phyloP scores from a whole-genome alignment of 345 rosid species.

The Ailanthus altissimus region DNA sequence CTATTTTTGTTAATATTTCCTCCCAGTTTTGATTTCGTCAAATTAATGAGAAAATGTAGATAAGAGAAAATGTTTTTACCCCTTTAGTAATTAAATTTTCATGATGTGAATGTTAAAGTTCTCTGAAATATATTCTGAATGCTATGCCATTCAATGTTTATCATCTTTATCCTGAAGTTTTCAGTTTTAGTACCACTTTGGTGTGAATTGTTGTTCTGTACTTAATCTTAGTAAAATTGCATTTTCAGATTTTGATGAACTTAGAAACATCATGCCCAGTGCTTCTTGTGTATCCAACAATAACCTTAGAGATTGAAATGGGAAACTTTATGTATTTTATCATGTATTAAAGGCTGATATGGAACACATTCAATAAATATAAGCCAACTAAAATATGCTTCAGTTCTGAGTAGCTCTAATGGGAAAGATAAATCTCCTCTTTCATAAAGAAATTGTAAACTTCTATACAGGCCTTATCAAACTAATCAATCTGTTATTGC shows the following conservation, averaged over 20 bases:
- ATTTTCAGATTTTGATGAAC: background rate
- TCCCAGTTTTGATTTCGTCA: background rate
- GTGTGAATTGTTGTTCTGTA: background rate
- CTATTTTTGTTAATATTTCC: background rate
- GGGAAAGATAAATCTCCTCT: background rate
- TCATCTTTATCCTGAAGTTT: background rate
- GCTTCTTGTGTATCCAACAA: background rate
- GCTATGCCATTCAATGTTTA: background rate
- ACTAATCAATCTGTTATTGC: constrained; percentile 29
- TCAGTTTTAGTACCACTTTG: background rate
- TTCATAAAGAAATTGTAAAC: background rate
- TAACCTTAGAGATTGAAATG: background rate
- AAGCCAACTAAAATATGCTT: background rate
- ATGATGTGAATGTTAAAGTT: background rate
- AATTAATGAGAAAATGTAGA: background rate
- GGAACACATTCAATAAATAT: no score
- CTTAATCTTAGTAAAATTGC: background rate
- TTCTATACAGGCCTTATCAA: background rate
- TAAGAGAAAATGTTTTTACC: background rate
- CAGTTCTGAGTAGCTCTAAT: background rate
- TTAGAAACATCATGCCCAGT: background rate
- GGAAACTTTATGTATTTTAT: background rate
- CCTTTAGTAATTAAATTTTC: background rate
- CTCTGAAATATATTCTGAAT: background rate
- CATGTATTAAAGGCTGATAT: no score